Evolutionary conservation across 305 asterid species (phyloP), one percentile per base, ranked within the genome.

Genomic region (Plantago coronopus): DNA sequence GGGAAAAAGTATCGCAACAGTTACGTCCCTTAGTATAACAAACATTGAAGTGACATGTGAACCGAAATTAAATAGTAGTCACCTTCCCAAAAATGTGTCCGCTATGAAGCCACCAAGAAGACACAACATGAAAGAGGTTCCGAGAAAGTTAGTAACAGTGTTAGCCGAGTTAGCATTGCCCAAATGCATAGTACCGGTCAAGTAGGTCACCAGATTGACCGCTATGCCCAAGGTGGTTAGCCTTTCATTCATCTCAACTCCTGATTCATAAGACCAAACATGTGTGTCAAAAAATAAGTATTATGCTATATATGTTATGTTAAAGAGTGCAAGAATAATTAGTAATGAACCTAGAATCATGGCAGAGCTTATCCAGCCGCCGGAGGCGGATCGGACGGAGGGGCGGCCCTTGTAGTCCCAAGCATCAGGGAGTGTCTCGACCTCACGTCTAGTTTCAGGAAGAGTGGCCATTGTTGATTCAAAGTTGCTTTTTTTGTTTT

Each of bases 21-120:
- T 27, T 27, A 27, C 3, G 7, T n/a, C 34, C 7, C 7, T 2
- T 27, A 1, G 34, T 27, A 27, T 27, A 27, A 27, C 7, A 27
- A 27, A 27, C 34, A 3, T 1, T 27, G 34, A 27, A 27, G 34
- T 1, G 3, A 27, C 34, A 27, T 27, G 34, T 27, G 0, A 27
- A 34, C 0, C 40, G 8, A 34, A 34, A 34, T 34, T 3, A 9
- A 42, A 2, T 48, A 1, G 17, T 9, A 37, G 49, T 22, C 47
- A 85, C 96, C 96, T 84, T 57, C 95, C 95, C 49, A 89, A 70
- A 43, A 55, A 89, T 7, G 96, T 83, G 63, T 89, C 96, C 4
- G 96, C 95, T 2, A 84, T 47, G 75, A 89, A 89, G 0, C 96
- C 96, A 7, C 96, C 96, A 21, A 89, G 83, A 77, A 88, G 63